These are phyloP conservation scores for Huntiella omanensis DNA, from an alignment of 2,329 filamentous ascomycete genomes.

Conservation along the genomic window DNA sequence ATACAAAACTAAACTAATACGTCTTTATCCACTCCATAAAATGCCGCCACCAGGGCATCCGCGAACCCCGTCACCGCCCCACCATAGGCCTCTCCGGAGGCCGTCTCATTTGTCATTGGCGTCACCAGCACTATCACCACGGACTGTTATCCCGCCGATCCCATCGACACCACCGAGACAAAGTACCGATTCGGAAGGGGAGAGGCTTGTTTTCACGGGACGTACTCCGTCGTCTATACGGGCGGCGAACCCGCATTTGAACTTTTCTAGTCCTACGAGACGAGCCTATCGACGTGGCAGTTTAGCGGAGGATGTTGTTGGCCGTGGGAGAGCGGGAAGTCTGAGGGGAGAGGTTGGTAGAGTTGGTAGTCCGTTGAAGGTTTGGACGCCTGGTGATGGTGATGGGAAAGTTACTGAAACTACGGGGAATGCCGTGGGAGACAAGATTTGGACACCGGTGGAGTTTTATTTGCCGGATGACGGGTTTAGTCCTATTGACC, in stretches of 20 bases:
- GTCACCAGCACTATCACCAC: background rate
- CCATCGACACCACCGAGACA: background rate
- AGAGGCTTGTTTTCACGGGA: background rate
- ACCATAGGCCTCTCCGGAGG: no score
- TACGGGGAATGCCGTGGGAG: no score
- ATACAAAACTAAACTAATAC: no score
- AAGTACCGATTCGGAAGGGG: background rate
- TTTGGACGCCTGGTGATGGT: background rate
- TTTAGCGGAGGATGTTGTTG: background rate
- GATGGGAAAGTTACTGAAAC: background rate
- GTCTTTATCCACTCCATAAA: no score
- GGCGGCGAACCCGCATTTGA: conserved; percentile 6
- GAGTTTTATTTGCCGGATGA: background rate
- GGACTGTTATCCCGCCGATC: conserved; percentile 1
- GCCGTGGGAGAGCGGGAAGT: background rate
- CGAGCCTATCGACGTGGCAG: background rate
- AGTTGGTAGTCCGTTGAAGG: background rate
- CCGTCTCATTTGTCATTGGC: no score
- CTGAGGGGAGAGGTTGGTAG: background rate
- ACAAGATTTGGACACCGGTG: background rate
- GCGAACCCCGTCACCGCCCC: no score
- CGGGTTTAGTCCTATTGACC: background rate
- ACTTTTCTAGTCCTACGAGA: background rate
- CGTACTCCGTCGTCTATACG: conserved; percentile 1
- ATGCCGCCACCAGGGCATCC: no score